phyloP scores from a whole-genome alignment of 1,139 yeast species.

The Taiozyma sp. region DNA sequence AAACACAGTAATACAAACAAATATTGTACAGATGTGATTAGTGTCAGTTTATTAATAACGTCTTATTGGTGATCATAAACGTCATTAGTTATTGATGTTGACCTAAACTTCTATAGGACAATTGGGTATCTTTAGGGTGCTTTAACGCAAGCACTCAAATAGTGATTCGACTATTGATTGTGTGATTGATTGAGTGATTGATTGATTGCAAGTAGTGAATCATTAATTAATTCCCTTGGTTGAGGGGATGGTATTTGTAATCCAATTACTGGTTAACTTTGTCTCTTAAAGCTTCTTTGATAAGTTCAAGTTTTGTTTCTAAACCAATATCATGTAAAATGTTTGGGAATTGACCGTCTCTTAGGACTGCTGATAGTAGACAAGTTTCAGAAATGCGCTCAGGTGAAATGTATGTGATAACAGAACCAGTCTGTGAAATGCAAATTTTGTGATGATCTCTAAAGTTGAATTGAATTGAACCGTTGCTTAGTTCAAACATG shows the following conservation, averaged over 20 bases:
- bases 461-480: conserved; percentile 90
- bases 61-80: background rate
- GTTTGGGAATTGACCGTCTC: conserved; percentile 59
- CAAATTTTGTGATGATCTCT: conserved; percentile 92
- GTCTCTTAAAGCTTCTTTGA: conserved; percentile 26
- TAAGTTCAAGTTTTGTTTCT: conserved; percentile 34
- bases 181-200: no score
- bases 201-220: background rate
- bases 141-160: background rate
- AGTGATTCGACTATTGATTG: background rate
- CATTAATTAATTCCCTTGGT: background rate
- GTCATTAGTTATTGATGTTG: background rate
- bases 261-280: conserved; percentile 14
- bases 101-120: background rate
- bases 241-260: background rate
- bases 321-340: conserved; percentile 53
- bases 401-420: conserved; percentile 80
- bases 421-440: conserved; percentile 68
- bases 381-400: conserved; percentile 69
- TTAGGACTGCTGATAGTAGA: conserved; percentile 55
- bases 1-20: background rate
- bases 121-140: background rate
- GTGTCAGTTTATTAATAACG: background rate
- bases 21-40: background rate
- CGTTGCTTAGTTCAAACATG: conserved; percentile 92